phyloP scores from a whole-genome alignment of 2,329 filamentous ascomycete genomes.

The Rhynchosporium graminicola region DNA sequence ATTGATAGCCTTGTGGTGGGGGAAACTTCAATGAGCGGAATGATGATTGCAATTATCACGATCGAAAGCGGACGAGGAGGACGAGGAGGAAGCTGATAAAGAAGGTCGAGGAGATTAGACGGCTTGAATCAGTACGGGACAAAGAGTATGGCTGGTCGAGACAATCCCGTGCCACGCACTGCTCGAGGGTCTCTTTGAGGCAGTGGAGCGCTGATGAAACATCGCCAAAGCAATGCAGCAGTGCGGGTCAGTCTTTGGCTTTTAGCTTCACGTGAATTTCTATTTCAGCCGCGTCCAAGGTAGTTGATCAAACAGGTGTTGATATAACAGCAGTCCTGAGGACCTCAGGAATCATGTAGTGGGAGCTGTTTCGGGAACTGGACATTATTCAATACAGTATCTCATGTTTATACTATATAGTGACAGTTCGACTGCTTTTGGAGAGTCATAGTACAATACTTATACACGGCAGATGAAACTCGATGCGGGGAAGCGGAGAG shows the following conservation, averaged over 20 bases:
- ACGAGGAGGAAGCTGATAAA: conserved; percentile 2
- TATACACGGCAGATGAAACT: too few relatives aligned
- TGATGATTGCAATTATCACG: conserved; percentile 9
- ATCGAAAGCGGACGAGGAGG: conserved; percentile 1
- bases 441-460: too few relatives aligned
- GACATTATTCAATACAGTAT: too few relatives aligned
- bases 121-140: not conserved
- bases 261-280: not conserved
- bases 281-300: not conserved
- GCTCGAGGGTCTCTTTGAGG: conserved; percentile 12
- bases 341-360: too few relatives aligned
- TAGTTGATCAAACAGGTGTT: not conserved
- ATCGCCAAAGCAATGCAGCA: conserved; percentile 15
- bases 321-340: too few relatives aligned
- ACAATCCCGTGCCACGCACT: conserved; percentile 9
- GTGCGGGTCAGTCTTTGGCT: not conserved
- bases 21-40: conserved; percentile 13
- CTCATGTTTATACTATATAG: too few relatives aligned
- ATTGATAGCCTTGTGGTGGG: conserved; percentile 24
- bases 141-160: conserved; percentile 21
- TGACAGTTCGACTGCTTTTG: too few relatives aligned
- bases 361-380: too few relatives aligned
- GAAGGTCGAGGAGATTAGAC: not conserved
- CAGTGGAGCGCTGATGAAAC: conserved; percentile 19
- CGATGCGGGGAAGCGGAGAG: too few relatives aligned